These are phyloP conservation scores for Drechslerella coelobrocha DNA, from an alignment of 2,329 filamentous ascomycete genomes.

Conservation along the genomic window DNA sequence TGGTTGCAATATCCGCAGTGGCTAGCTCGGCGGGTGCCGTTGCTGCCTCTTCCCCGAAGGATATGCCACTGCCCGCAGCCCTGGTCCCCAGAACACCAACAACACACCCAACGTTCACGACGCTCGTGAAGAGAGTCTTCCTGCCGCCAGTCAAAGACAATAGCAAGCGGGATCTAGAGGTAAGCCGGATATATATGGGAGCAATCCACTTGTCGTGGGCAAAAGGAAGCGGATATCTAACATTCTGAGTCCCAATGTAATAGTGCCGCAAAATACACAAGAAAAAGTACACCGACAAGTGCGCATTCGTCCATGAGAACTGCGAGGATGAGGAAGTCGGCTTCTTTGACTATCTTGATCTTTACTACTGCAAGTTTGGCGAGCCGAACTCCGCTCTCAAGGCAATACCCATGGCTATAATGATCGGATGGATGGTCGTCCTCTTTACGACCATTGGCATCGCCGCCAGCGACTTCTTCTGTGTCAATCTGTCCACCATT, in stretches of 20 bases:
- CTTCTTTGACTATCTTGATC: slow-evolving; percentile 81
- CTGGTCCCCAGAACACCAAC: slow-evolving; percentile 17
- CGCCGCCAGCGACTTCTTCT: slow-evolving; percentile 97
- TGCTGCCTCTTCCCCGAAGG: slow-evolving; percentile 29
- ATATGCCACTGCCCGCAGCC: not conserved
- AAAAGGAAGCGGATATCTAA: not conserved
- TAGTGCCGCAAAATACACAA: slow-evolving; percentile 81
- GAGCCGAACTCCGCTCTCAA: slow-evolving; percentile 62
- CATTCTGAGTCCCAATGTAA: slow-evolving; percentile 8
- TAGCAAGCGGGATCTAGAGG: slow-evolving; percentile 51
- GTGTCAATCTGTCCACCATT: slow-evolving; percentile 93
- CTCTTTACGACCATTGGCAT: slow-evolving; percentile 98
- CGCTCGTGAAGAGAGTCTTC: slow-evolving; percentile 29
- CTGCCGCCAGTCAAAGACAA: slow-evolving; percentile 17
- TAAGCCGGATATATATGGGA: slow-evolving; percentile 14
- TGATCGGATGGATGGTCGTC: slow-evolving; percentile 82
- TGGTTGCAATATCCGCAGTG: slow-evolving; percentile 15
- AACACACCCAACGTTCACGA: slow-evolving; percentile 34
- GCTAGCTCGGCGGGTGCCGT: slow-evolving; percentile 10
- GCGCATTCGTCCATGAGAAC: slow-evolving; percentile 80
- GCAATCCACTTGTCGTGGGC: not conserved
- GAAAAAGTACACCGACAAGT: slow-evolving; percentile 72
- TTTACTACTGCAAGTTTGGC: slow-evolving; percentile 85
- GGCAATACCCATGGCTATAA: slow-evolving; percentile 77
- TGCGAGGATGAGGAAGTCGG: slow-evolving; percentile 90